Base-by-base conservation (phyloP, 345 rosid species). In the Syzygium jambos region DNA sequence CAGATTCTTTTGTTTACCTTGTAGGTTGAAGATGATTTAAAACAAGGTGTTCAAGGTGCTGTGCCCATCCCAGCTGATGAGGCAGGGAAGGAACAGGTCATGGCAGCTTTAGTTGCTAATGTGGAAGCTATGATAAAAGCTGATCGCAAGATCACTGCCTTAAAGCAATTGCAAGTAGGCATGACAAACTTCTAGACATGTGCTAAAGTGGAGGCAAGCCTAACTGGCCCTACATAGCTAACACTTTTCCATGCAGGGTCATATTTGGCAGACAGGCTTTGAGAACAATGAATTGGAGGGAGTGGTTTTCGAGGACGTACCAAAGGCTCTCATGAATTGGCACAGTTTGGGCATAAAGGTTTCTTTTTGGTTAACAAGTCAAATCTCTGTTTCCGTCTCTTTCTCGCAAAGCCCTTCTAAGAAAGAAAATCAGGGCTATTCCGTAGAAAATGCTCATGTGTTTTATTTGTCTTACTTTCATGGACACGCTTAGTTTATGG, bases 221-320 rank as follows among this genome's bases (percentile, higher is more conserved):
- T 73, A 73, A 38, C 82, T 73, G 82, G 27, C 21, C 49, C 5
- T 84, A 29, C 46, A 88, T 82, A 46, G 57, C 56, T 52, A 49
- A 86, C 34, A 86, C 56, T 30, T 78, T 88, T 41, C 87, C 46
- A 27, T 88, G 65, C 93, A 98, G 99, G 99, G 99, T 88, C 99
- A 98, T 92, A 93, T 98, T 89, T 98, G 99, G 99, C 93, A 89
- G 90, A 98, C 99, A 2, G 99, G 99, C 29, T 98, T 92, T 68
- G 90, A 92, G 86, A 93, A 91, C 84, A 92, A 93, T 86, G 99
- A 98, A 89, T 89, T 98, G 90, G 91, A 95, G 88, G 96, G 96
- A 84, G 93, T 93, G 38, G 95, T 98, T 89, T 96, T 92, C 55
- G 98, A 96, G 82, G 99, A 98, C 85, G 98, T 96, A 84, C 95